phyloP scores from a whole-genome alignment of 768 basidiomycete genomes.

The Termitomyces titanicus region DNA sequence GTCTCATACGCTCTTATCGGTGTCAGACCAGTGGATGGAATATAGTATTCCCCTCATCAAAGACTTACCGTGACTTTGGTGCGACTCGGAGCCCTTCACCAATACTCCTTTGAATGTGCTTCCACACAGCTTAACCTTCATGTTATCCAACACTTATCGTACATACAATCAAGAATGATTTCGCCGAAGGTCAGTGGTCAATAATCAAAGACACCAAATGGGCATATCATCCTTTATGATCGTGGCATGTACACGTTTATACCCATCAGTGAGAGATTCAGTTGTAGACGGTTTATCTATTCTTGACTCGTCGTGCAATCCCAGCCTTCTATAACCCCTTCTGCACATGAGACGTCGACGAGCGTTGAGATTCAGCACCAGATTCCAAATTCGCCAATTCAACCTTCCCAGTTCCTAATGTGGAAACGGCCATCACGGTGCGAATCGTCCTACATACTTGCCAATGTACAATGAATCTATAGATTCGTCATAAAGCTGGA shows the following conservation, averaged over 20 bases:
- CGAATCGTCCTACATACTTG: constrained; percentile 19
- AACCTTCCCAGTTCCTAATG: constrained; percentile 14
- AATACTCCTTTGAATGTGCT: background rate
- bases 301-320: constrained; percentile 15
- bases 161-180: background rate
- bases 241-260: constrained; percentile 17
- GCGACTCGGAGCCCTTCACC: too few species aligned
- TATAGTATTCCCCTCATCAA: background rate
- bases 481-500: constrained; percentile 29
- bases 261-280: constrained; percentile 12
- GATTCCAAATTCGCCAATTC: constrained; percentile 18
- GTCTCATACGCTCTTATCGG: background rate
- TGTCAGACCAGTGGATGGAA: background rate
- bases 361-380: constrained; percentile 23
- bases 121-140: background rate
- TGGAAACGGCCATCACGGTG: constrained; percentile 26
- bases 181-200: background rate
- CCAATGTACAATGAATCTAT: constrained; percentile 29
- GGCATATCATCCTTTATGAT: background rate
- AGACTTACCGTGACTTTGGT: background rate
- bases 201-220: constrained; percentile 6
- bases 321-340: constrained; percentile 21
- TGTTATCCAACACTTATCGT: background rate
- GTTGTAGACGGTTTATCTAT: constrained; percentile 14
- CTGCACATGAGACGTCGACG: constrained; percentile 17